Evolutionary conservation across 305 asterid genomes (phyloP).

Genomic region (Rubia tinctorum): DNA sequence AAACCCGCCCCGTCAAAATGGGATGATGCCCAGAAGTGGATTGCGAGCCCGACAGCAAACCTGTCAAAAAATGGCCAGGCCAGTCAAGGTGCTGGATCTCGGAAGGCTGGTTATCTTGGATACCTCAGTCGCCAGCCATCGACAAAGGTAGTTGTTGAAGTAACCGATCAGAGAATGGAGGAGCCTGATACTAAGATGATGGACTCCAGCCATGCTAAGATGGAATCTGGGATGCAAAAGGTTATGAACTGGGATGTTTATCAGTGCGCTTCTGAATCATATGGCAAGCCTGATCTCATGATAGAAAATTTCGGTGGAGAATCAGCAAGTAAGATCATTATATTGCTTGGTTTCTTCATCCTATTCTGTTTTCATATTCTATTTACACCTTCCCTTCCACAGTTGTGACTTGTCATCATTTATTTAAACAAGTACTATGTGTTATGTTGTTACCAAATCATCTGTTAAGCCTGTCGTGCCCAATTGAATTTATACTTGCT

Average conservation of each 20-base stretch:
- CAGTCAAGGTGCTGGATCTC: conserved; percentile 33
- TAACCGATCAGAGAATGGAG: conserved; percentile 31
- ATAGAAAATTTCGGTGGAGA: conserved; percentile 28
- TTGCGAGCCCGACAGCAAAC: conserved; percentile 41
- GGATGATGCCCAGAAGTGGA: conserved; percentile 48
- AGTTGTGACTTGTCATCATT: not conserved
- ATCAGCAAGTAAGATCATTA: conserved; percentile 34
- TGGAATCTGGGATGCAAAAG: conserved; percentile 32
- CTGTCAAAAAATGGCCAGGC: conserved; percentile 21
- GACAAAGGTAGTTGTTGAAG: conserved; percentile 31
- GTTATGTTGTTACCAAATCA: not conserved
- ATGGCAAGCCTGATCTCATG: conserved; percentile 30
- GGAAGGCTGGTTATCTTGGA: conserved; percentile 28
- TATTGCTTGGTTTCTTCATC: conserved; percentile 1
- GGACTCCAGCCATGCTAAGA: conserved; percentile 32
- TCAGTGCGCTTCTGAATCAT: conserved; percentile 27
- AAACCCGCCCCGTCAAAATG: conserved; percentile 44
- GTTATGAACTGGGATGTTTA: conserved; percentile 36
- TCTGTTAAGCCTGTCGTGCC: not conserved
- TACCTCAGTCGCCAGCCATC: conserved; percentile 24
- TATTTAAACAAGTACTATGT: not conserved
- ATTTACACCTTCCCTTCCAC: not conserved
- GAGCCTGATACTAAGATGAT: conserved; percentile 43
- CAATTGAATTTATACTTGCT: not conserved
- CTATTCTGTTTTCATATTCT: not conserved